phyloP scores from a whole-genome alignment of 495 filamentous ascomycete genomes.

The Penicillium daleae region DNA sequence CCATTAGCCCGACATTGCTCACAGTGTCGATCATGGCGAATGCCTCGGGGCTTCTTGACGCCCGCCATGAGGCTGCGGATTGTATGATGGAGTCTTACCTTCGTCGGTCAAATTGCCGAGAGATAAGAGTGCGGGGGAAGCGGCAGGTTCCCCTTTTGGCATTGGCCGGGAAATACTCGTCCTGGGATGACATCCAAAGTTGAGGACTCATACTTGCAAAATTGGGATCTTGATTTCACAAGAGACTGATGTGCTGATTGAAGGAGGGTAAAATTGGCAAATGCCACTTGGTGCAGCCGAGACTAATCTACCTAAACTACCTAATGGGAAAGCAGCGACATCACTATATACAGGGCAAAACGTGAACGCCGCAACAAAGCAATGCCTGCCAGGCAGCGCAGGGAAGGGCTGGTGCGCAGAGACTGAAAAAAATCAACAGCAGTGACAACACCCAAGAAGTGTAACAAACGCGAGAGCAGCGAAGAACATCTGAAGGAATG shows the following conservation, averaged over 20 bases:
- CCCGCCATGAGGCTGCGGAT: constrained; percentile 14
- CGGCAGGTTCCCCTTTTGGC: constrained; percentile 15
- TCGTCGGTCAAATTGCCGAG: background rate
- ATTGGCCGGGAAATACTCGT: constrained; percentile 6
- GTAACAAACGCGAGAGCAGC: background rate
- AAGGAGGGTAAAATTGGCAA: constrained; percentile 2
- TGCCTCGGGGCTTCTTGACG: constrained; percentile 39
- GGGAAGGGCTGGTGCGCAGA: background rate
- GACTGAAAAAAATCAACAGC: background rate
- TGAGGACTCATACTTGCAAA: background rate
- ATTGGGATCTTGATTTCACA: too few species aligned
- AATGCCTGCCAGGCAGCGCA: background rate
- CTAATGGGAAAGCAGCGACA: background rate
- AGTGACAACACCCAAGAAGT: background rate
- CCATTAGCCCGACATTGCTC: constrained; percentile 32
- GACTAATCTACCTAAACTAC: constrained; percentile 1
- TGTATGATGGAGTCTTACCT: background rate
- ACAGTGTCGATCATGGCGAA: constrained; percentile 41
- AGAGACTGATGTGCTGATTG: background rate
- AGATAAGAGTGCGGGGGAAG: constrained; percentile 27
- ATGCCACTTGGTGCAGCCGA: constrained; percentile 3
- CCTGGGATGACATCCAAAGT: background rate
- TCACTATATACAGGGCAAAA: background rate
- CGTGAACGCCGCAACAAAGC: background rate
- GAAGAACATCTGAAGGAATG: background rate